Base-by-base conservation (phyloP, 2,329 filamentous ascomycete genomes). In the Penicillium sp. region DNA sequence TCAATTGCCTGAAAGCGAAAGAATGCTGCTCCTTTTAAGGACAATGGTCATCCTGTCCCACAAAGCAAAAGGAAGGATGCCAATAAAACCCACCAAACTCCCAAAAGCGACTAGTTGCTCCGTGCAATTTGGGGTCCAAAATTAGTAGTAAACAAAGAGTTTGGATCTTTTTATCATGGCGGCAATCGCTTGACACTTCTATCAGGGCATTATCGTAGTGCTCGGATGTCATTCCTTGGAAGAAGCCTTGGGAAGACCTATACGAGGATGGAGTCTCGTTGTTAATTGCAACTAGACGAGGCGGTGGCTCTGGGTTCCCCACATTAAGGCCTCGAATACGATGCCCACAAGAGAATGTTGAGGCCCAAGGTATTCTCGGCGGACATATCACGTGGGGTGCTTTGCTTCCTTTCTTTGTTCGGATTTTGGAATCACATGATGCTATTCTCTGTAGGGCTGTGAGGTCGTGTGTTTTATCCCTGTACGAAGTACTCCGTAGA, bases 61-160 rank as follows among this genome's bases (percentile, higher is more conserved):
- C 32, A 19, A 43, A 14, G 32, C 6, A 47, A 34, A 30, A 48
- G 18, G 27, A 40, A 23, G 39, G 14, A 30, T 35, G n/a, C 27
- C 18, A 39, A 46, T 16, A 32, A 23, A 53, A 7, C 7, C 30
- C 34, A 27, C 32, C 32, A 43, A 6, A 13, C 9, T 27, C 45
- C 39, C 18, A 19, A 43, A 32, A 39, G 35, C 13, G 32, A 39
- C 41, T 49, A 43, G 39, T n/a, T 48, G 23, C 23, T 34, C 26
- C 9, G 14, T 27, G 10, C n/a, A 47, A 50, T n/a, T 44, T 44
- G 46, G 51, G 46, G 46, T 50, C 46, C 40, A 44, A 50, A 40
- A 32, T n/a, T 14, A 41, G 23, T 14, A 34, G 13, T 13, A 23
- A 27, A 40, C 35, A 43, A 47, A 26, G 32, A 38, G 14, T 32